phyloP scores from a whole-genome alignment of 129 eudicot genomes.

The Gnaphalium uliginosum region DNA sequence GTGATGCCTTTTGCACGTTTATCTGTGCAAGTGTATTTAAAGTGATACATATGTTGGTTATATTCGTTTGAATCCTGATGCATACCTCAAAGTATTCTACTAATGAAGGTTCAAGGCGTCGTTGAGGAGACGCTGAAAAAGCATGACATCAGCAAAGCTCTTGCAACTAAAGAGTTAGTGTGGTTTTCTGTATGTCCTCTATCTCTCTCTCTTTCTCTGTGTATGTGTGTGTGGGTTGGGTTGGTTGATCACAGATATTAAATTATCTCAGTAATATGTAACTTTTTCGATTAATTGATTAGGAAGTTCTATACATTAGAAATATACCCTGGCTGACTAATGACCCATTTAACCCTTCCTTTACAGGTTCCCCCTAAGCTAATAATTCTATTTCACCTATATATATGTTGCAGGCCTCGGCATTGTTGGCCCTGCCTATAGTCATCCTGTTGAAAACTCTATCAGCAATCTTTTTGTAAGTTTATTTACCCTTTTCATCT shows the following conservation, averaged over 20 bases:
- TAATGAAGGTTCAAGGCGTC: constrained; percentile 59
- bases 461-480: constrained; percentile 70
- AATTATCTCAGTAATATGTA: not conserved
- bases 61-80: constrained; percentile 10
- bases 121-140: constrained; percentile 59
- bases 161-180: constrained; percentile 80
- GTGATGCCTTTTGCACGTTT: constrained; percentile 11
- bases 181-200: constrained; percentile 71
- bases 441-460: constrained; percentile 47
- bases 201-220: not conserved
- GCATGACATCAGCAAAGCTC: constrained; percentile 61
- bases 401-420: constrained; percentile 67
- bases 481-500: constrained; percentile 1
- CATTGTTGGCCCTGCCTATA: constrained; percentile 73
- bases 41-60: constrained; percentile 17
- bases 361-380: not conserved
- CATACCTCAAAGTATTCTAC: constrained; percentile 1
- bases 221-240: not conserved
- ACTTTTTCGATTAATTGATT: not conserved
- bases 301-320: not conserved
- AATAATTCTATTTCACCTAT: not conserved
- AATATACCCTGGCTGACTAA: not conserved
- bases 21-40: constrained; percentile 1
- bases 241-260: not conserved
- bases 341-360: not conserved